Conservation (phyloP, 306 rosid species). For the Cicer yamashitae region DNA sequence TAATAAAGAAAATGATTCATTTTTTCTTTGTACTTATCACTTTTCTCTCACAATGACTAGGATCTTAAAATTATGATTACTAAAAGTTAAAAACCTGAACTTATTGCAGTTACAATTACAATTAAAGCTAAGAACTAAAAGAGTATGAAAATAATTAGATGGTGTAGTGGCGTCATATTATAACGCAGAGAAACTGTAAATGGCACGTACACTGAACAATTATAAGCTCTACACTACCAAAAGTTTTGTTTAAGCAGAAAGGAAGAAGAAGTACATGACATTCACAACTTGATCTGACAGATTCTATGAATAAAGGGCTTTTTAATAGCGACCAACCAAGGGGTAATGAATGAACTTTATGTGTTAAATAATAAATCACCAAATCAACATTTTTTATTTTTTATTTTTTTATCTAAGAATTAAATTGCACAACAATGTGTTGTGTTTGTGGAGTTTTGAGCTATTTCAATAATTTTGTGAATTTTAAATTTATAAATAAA, state of each 20-base stretch:
- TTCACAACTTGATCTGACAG: conserved; percentile 30
- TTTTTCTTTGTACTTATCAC: background rate
- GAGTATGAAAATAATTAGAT: conserved; percentile 36
- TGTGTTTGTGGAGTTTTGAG: too few relatives aligned
- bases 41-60: background rate
- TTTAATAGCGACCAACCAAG: background rate
- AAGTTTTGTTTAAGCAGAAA: conserved; percentile 29
- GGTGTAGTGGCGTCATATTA: conserved; percentile 12
- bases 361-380: background rate
- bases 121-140: background rate
- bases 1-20: background rate
- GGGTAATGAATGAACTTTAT: too few relatives aligned
- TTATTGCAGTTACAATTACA: background rate
- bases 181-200: conserved; percentile 26
- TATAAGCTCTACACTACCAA: background rate
- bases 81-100: conserved; percentile 32
- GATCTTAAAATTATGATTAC: conserved; percentile 34
- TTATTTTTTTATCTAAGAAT: too few relatives aligned
- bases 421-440: too few relatives aligned
- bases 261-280: background rate
- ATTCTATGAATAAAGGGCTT: conserved; percentile 11
- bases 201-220: conserved; percentile 12
- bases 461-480: too few relatives aligned
- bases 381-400: background rate
- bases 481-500: too few relatives aligned